Base-by-base conservation (phyloP, 805 yeast genomes). In the Hanseniaspora taiwanica region DNA sequence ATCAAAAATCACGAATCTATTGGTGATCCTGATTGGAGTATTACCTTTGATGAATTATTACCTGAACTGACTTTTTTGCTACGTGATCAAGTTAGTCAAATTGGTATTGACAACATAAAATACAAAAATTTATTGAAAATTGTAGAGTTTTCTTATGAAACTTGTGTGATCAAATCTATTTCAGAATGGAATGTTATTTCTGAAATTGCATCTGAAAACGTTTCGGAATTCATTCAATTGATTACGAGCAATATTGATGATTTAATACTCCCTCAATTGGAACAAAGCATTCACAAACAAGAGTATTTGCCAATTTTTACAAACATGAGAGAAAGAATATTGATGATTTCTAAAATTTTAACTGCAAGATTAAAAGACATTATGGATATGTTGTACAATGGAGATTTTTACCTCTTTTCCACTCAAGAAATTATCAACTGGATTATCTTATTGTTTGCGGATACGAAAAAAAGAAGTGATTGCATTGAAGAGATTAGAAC, bases 361-460 rank as follows among this genome's bases (percentile, higher is more conserved):
- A 53, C 56, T 10, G 43, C 51, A 60, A 79, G 64, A 46, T 40
- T 65, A 43, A 58, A 56, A 32, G 66, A 64, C 5, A 63, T 64
- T 21, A 59, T 64, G 64, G 58, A 59, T 8, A 48, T 56, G 53
- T 65, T 65, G 35, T 62, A 63, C 36, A 54, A 58, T 39, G 69
- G 66, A 17, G 69, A 63, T 39, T 62, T 65, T 35, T 65, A 50
- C 40, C 54, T 63, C 36, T 56, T 64, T 39, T 40, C 51, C 2
- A 65, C 69, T 0, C 52, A 53, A 1, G 68, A 65, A 42, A 43
- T 65, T 5, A 49, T 64, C 12, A 49, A 52, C 25, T 54, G 66
- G 59, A 47, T 65, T n/a, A 51, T 51, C 29, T 46, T 60, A 40
- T 43, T 65, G n/a, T 64, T 63, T 46, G 66, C 66, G n/a, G 65